Base-by-base conservation (phyloP, 441 rosid species). In the Isatis lusitanica region DNA sequence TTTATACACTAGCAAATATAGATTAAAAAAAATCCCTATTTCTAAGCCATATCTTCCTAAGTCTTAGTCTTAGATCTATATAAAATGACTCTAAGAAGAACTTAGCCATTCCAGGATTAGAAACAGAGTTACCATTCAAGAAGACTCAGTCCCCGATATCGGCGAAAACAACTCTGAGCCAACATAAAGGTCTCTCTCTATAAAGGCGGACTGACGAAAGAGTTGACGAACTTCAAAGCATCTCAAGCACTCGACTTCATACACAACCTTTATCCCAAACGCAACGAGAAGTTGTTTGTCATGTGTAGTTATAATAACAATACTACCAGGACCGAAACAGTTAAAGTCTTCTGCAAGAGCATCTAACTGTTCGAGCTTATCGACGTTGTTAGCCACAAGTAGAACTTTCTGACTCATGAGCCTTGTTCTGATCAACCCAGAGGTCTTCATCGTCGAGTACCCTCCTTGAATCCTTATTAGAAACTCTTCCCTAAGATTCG, bases 291-390 rank as follows among this genome's bases (percentile, higher is more conserved):
- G 62, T 30, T 71, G 64, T 35, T 52, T 77, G 38, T 77, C 77
- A 44, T 60, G 74, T 67, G 77, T 66, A 59, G 74, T 66, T 11
- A 72, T 66, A 6, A 77, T 53, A 59, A 77, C 77, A 51, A 66
- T 8, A 66, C 80, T 77, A 16, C 77, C 80, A 0, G 73, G 73
- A 71, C 80, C 76, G 35, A 77, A 77, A 9, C 28, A 4, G 65
- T 52, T 60, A 11, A 71, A 72, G 5, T 71, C 76, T 15, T 71
- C 64, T 3, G 77, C 80, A 39, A 77, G 64, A 21, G 71, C 64
- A 35, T 77, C 76, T 66, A 77, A 50, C 30, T 77, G 80, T 16
- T 77, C 73, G 4, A 59, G 42, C 0, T 17, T 71, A 44, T 77
- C 24, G 0, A 66, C 68, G 0, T 77, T 67, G 24, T 77, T 40